Evolutionary conservation across 306 rosid species (phyloP), one percentile per base, ranked within the genome.

Genomic region (Corylus heterophylla): DNA sequence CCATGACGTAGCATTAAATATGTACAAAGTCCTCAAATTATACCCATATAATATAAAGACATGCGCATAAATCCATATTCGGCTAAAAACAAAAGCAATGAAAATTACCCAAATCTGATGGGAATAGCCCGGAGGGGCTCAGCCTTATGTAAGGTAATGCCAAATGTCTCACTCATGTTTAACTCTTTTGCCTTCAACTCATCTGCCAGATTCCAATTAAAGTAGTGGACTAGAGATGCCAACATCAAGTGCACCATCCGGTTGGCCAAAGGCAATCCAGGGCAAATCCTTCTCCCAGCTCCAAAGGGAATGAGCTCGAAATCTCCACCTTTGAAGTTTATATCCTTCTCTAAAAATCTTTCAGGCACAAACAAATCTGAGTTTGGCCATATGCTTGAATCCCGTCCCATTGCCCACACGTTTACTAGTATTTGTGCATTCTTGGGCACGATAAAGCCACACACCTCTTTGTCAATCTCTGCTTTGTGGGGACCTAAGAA

Each of bases 331-430:
- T 77, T 83, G 4, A 69, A 86, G 84, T 86, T 79, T 13, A 81
- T 35, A 1, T 58, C 69, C 7, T 71, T 5, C 5, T 73, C 62
- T 16, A 84, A 37, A 68, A 84, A 82, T 29, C 79, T 82, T 25
- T 86, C 85, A 1, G 87, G 89, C 17, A 42, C 4, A 35, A 86
- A 86, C 18, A 0, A 0, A 22, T 68, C 49, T 58, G 89, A 78
- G 47, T 80, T 67, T n/a, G 61, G 0, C 89, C 85, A 86, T 10
- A 77, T 62, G 3, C 31, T 76, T 7, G 85, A 48, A 12, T 86
- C 87, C 69, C 85, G 47, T 66, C 89, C 89, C 27, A 83, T 86
- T 8, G 79, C 83, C 89, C 89, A 86, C 7, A 75, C 74, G 35
- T 86, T 86, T 0, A 83, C 69, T 0, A 86, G 2, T 0, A 86